Percentiles rank a stretch among this genome's conserved stretches.
Evolutionary conservation across 2,329 filamentous ascomycete genomes (phyloP).

Genomic region (Neofusicoccum sp.): DNA sequence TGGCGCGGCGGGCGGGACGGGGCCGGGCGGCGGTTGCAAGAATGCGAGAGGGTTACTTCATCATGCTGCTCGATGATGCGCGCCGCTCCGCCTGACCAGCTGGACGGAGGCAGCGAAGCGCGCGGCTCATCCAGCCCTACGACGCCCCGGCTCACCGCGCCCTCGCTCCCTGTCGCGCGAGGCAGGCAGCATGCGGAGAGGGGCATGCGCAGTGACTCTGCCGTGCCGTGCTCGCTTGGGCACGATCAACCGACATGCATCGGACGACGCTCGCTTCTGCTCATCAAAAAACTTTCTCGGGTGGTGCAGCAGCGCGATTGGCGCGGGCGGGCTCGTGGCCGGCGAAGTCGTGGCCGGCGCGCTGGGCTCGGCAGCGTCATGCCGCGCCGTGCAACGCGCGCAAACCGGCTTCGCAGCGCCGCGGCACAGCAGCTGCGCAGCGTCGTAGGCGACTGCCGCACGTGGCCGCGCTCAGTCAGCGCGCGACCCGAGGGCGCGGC

Average conservation of each 20-base stretch:
- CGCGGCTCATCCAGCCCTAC: constrained; percentile 9
- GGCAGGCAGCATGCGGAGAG: neutral
- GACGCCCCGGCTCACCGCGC: neutral
- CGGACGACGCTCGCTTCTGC: constrained; percentile 9
- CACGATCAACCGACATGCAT: neutral
- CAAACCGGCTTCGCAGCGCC: neutral
- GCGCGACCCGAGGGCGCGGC: constrained; percentile 8
- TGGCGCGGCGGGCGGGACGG: neutral
- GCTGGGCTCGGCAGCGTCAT: neutral
- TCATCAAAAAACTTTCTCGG: constrained; percentile 15
- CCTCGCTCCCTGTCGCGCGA: constrained; percentile 11
- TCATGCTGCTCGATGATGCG: constrained; percentile 4
- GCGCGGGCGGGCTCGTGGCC: neutral
- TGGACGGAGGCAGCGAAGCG: neutral
- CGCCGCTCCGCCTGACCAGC: neutral
- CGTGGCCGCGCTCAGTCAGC: constrained; percentile 16
- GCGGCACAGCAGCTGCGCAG: constrained; percentile 2
- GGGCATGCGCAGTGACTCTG: no score
- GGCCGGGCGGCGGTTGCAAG: neutral
- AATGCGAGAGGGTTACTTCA: constrained; percentile 1
- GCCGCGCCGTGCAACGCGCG: neutral
- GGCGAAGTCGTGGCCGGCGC: constrained; percentile 1
- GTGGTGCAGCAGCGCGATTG: neutral
- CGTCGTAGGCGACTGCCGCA: neutral
- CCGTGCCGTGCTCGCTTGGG: neutral